Conservation (phyloP, 139 green algal species). For the Auxenochlorella pyrenoidosa region DNA sequence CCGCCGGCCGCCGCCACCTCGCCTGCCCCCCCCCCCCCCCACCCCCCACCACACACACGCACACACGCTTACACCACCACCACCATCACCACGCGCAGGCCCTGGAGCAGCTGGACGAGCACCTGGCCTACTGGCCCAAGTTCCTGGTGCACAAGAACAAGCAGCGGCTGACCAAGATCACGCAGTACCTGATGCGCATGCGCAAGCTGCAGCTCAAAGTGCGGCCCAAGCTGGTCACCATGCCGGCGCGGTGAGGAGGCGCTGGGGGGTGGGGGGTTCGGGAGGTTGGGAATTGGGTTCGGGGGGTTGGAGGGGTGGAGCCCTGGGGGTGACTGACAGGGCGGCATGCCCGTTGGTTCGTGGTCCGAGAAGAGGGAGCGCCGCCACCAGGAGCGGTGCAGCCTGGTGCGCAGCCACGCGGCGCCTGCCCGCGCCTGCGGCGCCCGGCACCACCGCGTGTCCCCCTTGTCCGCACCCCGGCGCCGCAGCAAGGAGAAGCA, state of each 20-base stretch:
- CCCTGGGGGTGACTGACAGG: too few species aligned
- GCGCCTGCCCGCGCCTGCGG: background rate
- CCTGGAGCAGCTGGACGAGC: constrained; percentile 85
- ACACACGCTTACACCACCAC: too few species aligned
- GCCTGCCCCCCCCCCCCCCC: too few species aligned
- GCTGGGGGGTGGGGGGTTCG: background rate
- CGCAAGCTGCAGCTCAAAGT: constrained; percentile 85
- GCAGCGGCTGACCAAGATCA: constrained; percentile 99
- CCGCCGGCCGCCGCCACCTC: too few species aligned
- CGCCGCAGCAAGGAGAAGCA: constrained; percentile 76
- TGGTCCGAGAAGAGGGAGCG: too few species aligned
- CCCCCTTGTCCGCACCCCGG: background rate
- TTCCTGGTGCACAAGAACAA: constrained; percentile 99
- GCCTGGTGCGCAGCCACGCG: too few species aligned
- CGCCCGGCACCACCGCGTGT: background rate
- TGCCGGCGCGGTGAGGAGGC: constrained; percentile 72
- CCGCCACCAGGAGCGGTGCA: background rate
- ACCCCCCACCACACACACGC: too few species aligned
- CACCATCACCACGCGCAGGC: constrained; percentile 7
- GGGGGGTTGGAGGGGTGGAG: too few species aligned
- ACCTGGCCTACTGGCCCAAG: constrained; percentile 95
- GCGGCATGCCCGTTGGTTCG: background rate
- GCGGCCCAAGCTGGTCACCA: constrained; percentile 88
- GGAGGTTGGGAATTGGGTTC: background rate
- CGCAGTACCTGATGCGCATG: constrained; percentile 98